Evolutionary conservation across 2,329 filamentous ascomycete species (phyloP).

Genomic region (Xylaria polymorpha): DNA sequence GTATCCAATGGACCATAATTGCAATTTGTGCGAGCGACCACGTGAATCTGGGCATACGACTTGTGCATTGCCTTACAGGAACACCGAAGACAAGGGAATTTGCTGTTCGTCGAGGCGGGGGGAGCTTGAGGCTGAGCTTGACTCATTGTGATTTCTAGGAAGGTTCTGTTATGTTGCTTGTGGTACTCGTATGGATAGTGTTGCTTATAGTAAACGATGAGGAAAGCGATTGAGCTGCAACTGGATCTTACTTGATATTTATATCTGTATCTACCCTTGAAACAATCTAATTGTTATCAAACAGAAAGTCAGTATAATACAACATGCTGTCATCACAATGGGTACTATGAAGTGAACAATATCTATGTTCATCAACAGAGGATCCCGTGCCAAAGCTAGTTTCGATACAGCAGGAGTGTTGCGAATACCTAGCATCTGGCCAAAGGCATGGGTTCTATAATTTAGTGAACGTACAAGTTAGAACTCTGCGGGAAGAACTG

Average conservation of each 20-base stretch:
- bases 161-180: neutral
- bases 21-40: neutral
- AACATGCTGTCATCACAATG: neutral
- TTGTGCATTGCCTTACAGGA: neutral
- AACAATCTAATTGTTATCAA: neutral
- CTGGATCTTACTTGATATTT: neutral
- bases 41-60: neutral
- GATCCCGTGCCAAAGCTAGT: neutral
- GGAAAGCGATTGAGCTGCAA: neutral
- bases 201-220: neutral
- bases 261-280: neutral
- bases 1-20: neutral
- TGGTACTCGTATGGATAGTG: neutral
- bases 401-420: neutral
- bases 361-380: conserved; percentile 1
- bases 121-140: neutral
- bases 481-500: too few relatives aligned
- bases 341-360: neutral
- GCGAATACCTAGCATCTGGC: neutral
- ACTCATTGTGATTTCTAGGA: neutral
- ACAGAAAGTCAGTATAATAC: neutral
- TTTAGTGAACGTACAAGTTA: neutral
- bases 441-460: neutral
- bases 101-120: neutral
- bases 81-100: neutral